Percentiles rank a stretch among this genome's conserved stretches.
These are phyloP conservation scores for Thraustotheca clavata DNA, from an alignment of 352 stramenopile genomes.

Conservation along the genomic window DNA sequence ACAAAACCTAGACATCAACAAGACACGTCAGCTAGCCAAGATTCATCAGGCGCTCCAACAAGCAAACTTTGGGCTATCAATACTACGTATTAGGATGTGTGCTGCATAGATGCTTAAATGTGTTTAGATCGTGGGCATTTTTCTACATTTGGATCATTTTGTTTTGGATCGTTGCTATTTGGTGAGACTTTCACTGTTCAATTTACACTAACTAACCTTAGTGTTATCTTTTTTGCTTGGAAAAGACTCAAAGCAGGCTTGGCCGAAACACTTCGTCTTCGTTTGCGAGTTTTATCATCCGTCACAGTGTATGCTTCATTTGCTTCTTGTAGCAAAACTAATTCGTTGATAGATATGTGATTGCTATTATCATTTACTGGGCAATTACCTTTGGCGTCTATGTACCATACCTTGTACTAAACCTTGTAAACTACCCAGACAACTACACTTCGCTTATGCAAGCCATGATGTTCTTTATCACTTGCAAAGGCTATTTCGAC, in stretches of 20 bases:
- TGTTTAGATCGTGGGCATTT: conserved; percentile 64
- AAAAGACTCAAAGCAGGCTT: conserved; percentile 66
- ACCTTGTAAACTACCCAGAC: conserved; percentile 30
- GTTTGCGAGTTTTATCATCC: conserved; percentile 76
- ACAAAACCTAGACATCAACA: conserved; percentile 66
- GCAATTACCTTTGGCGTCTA: conserved; percentile 78
- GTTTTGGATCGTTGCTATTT: conserved; percentile 78
- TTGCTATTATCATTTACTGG: conserved; percentile 89
- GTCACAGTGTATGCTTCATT: conserved; percentile 64
- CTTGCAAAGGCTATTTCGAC: conserved; percentile 85
- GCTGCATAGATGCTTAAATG: neutral
- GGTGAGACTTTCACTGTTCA: conserved; percentile 28
- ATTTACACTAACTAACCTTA: conserved; percentile 19
- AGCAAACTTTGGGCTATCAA: conserved; percentile 79
- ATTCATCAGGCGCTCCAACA: conserved; percentile 24
- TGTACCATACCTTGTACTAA: conserved; percentile 65
- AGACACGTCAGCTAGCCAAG: neutral
- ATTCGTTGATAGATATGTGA: conserved; percentile 54
- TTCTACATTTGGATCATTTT: conserved; percentile 85
- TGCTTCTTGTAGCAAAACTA: neutral
- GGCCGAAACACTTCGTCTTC: conserved; percentile 77
- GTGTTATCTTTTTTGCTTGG: conserved; percentile 81
- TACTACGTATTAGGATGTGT: conserved; percentile 57
- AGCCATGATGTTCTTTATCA: conserved; percentile 88
- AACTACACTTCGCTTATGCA: conserved; percentile 44